These are phyloP conservation scores for Hondaea fermentalgiana DNA, from an alignment of 108 stramenopile species.

Conservation along the genomic window DNA sequence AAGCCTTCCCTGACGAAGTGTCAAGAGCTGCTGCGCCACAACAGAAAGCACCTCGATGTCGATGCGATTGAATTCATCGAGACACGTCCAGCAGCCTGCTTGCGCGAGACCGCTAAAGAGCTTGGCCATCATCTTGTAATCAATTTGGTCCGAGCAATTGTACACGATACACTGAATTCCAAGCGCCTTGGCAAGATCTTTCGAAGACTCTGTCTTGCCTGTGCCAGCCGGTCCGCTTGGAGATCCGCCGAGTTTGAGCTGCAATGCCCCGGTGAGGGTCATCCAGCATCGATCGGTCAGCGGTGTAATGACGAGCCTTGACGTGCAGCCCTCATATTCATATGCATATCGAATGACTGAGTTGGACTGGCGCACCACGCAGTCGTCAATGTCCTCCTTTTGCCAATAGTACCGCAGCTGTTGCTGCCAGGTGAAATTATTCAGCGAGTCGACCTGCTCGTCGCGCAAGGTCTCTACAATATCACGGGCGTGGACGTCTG, in stretches of 20 bases:
- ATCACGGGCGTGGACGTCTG: constrained; percentile 52
- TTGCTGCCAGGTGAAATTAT: constrained; percentile 49
- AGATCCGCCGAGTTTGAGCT: constrained; percentile 44
- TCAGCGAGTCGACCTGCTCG: constrained; percentile 21
- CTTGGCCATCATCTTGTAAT: constrained; percentile 45
- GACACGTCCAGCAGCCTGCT: constrained; percentile 46
- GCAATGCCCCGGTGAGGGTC: constrained; percentile 46
- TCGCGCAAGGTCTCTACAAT: constrained; percentile 38
- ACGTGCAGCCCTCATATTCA: constrained; percentile 46
- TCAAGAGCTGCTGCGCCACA: constrained; percentile 43
- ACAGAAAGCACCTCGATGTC: constrained; percentile 55
- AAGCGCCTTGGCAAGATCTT: constrained; percentile 53
- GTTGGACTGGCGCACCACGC: constrained; percentile 30
- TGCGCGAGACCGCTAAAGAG: constrained; percentile 52
- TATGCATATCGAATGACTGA: constrained; percentile 40
- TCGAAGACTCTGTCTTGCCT: constrained; percentile 53
- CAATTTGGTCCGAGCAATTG: constrained; percentile 57
- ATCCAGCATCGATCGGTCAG: constrained; percentile 61
- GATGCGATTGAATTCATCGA: constrained; percentile 54
- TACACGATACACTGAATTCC: constrained; percentile 53
- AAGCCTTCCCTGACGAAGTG: constrained; percentile 36
- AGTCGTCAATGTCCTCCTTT: constrained; percentile 10
- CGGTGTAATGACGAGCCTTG: constrained; percentile 51
- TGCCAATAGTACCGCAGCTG: constrained; percentile 43
- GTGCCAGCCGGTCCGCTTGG: constrained; percentile 53